These are phyloP conservation scores for Kockiozyma suomiensis DNA, from an alignment of 805 yeast species.

Conservation along the genomic window DNA sequence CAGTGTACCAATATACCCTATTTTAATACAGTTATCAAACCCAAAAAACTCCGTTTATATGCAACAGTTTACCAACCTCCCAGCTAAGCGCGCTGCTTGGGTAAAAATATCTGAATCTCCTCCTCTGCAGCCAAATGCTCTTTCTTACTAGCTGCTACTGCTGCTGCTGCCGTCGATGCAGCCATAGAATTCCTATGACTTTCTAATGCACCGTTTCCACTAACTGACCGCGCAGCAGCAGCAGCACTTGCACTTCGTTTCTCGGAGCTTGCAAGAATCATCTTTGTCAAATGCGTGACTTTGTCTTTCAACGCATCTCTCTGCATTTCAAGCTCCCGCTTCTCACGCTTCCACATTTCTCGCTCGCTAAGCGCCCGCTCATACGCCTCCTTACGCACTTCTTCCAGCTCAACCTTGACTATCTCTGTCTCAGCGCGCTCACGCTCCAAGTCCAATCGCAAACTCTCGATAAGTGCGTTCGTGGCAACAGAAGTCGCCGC, in stretches of 20 bases:
- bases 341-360: slow-evolving; percentile 19
- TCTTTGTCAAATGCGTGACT: slow-evolving; percentile 30
- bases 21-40: too few species aligned
- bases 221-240: not conserved
- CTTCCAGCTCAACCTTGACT: slow-evolving; percentile 42
- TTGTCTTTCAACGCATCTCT: slow-evolving; percentile 32
- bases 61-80: not conserved
- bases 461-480: slow-evolving; percentile 53
- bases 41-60: too few species aligned
- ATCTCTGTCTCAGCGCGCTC: slow-evolving; percentile 57
- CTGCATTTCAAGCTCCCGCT: slow-evolving; percentile 30
- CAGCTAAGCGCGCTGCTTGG: not conserved
- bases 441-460: slow-evolving; percentile 61
- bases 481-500: slow-evolving; percentile 34
- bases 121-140: not conserved
- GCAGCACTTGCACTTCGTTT: slow-evolving; percentile 3
- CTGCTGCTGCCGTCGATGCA: not conserved
- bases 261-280: slow-evolving; percentile 16
- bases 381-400: slow-evolving; percentile 23
- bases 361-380: slow-evolving; percentile 8
- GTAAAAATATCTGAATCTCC: slow-evolving; percentile 5
- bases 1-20: too few species aligned
- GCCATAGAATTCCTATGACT: not conserved
- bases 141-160: not conserved
- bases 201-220: not conserved